These are phyloP conservation scores for Elsinoe ampelina DNA, from an alignment of 2,329 filamentous ascomycete species.

Conservation along the genomic window DNA sequence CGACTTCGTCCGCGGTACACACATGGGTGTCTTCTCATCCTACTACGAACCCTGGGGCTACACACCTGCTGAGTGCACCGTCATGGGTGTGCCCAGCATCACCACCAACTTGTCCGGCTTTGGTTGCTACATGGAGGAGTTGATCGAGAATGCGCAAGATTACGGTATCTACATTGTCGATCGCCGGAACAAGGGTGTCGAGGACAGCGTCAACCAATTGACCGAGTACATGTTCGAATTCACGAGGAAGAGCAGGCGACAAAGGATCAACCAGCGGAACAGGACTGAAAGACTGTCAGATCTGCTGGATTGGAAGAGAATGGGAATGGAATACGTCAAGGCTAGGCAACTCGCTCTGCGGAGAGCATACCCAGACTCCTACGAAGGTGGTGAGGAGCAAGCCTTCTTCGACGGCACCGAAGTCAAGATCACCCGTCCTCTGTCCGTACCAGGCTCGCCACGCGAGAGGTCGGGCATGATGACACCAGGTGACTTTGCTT, in stretches of 20 bases:
- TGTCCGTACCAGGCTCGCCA: slow-evolving; percentile 89
- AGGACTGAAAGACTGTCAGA: slow-evolving; percentile 91
- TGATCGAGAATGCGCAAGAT: slow-evolving; percentile 95
- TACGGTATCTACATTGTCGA: slow-evolving; percentile 99
- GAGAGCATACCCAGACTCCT: slow-evolving; percentile 83
- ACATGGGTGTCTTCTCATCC: slow-evolving; percentile 89
- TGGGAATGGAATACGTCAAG: slow-evolving; percentile 99
- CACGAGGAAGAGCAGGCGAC: slow-evolving; percentile 80
- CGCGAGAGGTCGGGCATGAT: slow-evolving; percentile 91
- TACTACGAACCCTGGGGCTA: slow-evolving; percentile 99
- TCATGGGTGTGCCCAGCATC: slow-evolving; percentile 98
- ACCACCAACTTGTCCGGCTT: slow-evolving; percentile 97
- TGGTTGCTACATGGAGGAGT: slow-evolving; percentile 98
- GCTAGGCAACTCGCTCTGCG: slow-evolving; percentile 85
- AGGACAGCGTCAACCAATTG: slow-evolving; percentile 94
- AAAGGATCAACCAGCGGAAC: slow-evolving; percentile 98
- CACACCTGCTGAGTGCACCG: slow-evolving; percentile 94
- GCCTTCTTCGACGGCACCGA: slow-evolving; percentile 89
- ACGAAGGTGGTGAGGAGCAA: slow-evolving; percentile 65
- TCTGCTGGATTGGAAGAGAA: slow-evolving; percentile 95
- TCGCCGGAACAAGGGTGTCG: slow-evolving; percentile 85
- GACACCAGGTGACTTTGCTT: slow-evolving; percentile 97
- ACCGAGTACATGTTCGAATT: slow-evolving; percentile 91
- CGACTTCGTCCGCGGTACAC: slow-evolving; percentile 94
- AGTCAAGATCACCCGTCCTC: slow-evolving; percentile 87